Evolutionary conservation across 1,284 basidiomycete species (phyloP), one percentile per base, ranked within the genome.

Genomic region (Porogramme epimiltina): DNA sequence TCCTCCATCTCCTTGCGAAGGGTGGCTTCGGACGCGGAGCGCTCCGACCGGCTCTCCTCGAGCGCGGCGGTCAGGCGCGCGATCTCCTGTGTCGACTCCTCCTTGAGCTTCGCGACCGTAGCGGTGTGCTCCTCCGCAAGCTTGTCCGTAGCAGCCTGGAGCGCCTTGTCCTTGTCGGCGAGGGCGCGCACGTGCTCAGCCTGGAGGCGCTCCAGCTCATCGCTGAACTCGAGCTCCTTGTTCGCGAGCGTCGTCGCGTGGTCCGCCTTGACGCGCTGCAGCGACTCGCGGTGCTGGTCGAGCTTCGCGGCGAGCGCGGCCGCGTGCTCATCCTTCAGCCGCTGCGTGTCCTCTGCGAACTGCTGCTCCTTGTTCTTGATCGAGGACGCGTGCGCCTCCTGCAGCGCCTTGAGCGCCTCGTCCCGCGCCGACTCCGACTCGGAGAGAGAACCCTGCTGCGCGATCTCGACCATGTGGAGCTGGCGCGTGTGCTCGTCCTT

Each of bases 371-470:
- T 88, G 60, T 82, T 76, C 25, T 76, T 63, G 49, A 87, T 75
- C 11, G 82, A 83, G n/a, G 82, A 74, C 2, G 77, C 68, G 57
- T 91, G 87, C 54, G 85, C 87, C 13, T 86, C 81, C 60, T 87
- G 85, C 19, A 91, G 73, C 37, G 79, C 79, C 51, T 81, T 73
- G 46, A 92, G 66, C 31, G 81, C 79, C 3, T 75, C 56, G 39
- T 78, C 76, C 49, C 83, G 81, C 42, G 87, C 74, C n/a, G 84
- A 83, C 64, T 90, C 75, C 2, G 87, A 87, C 63, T 89, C 84
- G 3, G 85, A 81, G 28, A 93, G 69, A 0, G 82, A 81, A 16
- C 87, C 87, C 58, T 90, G 80, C 28, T 82, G 81, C n/a, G 88
- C 76, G 47, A 88, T 84, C 64, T 92, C 87, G 0, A 79, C 73